phyloP scores from a whole-genome alignment of 129 eudicot species.

The Chrysanthemum makinoi region DNA sequence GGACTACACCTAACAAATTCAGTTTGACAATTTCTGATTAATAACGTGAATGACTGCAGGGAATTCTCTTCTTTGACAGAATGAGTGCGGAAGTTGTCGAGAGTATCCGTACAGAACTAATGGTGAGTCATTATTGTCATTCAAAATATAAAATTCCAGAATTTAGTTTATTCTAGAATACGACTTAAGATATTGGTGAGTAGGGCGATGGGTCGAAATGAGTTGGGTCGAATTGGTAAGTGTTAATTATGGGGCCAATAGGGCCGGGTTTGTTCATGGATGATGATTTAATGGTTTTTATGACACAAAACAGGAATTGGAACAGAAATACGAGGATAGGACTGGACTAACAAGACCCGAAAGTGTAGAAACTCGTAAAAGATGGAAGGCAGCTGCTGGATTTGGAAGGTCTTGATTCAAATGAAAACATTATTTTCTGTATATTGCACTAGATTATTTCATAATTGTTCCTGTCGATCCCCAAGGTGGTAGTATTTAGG shows the following conservation, averaged over 20 bases:
- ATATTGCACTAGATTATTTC: constrained; percentile 9
- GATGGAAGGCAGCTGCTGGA: constrained; percentile 63
- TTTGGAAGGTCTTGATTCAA: constrained; percentile 57
- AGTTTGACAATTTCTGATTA: background rate
- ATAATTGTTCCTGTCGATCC: background rate
- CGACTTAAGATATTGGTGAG: background rate
- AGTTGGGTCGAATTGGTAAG: background rate
- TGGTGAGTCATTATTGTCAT: constrained; percentile 42
- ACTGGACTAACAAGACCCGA: constrained; percentile 81
- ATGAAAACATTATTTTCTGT: background rate
- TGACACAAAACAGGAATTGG: constrained; percentile 51
- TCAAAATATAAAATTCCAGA: background rate
- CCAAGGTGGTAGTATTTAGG: background rate
- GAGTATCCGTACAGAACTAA: constrained; percentile 58
- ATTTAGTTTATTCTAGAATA: background rate
- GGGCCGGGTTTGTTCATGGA: constrained; percentile 8
- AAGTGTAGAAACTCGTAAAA: constrained; percentile 51
- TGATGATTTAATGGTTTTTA: constrained; percentile 11
- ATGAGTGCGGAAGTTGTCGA: constrained; percentile 85
- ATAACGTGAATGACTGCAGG: constrained; percentile 39
- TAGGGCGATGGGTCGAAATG: too few relatives aligned
- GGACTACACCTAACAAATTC: background rate
- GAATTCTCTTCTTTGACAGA: constrained; percentile 82
- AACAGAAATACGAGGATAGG: constrained; percentile 65
- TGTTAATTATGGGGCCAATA: too few relatives aligned